These are phyloP conservation scores for Phytophthora constricta DNA, from an alignment of 352 stramenopile genomes.

Conservation along the genomic window DNA sequence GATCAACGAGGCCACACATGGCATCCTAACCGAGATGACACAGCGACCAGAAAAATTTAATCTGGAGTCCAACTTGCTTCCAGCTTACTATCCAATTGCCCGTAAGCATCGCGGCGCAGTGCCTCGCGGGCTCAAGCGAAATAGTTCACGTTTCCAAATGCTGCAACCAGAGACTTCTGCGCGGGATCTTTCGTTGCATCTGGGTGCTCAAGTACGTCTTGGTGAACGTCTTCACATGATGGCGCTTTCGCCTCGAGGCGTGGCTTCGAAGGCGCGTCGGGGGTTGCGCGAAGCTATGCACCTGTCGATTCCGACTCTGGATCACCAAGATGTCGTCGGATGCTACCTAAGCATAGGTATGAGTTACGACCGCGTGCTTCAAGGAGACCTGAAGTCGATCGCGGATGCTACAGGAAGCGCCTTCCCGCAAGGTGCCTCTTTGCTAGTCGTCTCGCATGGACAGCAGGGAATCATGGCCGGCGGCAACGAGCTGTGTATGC, in stretches of 20 bases:
- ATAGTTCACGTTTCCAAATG: conserved; percentile 66
- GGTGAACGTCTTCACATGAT: conserved; percentile 82
- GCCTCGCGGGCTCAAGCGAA: conserved; percentile 43
- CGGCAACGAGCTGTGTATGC: conserved; percentile 66
- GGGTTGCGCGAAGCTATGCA: conserved; percentile 65
- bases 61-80: conserved; percentile 65
- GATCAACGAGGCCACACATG: conserved; percentile 79
- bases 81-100: conserved; percentile 78
- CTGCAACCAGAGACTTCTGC: conserved; percentile 71
- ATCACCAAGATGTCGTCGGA: conserved; percentile 67
- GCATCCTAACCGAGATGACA: conserved; percentile 73
- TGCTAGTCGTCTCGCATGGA: conserved; percentile 68
- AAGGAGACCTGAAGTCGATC: conserved; percentile 64
- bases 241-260: conserved; percentile 61
- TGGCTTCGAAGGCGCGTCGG: conserved; percentile 54
- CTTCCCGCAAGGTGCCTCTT: conserved; percentile 62
- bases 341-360: conserved; percentile 70
- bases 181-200: conserved; percentile 54
- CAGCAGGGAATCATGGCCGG: conserved; percentile 76
- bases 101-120: conserved; percentile 50
- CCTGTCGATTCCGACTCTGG: conserved; percentile 59
- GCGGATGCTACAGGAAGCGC: conserved; percentile 57
- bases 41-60: conserved; percentile 70
- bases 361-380: conserved; percentile 76
- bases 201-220: conserved; percentile 60